Evolutionary conservation across 1,139 yeast species (phyloP).

Genomic region (Candida smagusa): DNA sequence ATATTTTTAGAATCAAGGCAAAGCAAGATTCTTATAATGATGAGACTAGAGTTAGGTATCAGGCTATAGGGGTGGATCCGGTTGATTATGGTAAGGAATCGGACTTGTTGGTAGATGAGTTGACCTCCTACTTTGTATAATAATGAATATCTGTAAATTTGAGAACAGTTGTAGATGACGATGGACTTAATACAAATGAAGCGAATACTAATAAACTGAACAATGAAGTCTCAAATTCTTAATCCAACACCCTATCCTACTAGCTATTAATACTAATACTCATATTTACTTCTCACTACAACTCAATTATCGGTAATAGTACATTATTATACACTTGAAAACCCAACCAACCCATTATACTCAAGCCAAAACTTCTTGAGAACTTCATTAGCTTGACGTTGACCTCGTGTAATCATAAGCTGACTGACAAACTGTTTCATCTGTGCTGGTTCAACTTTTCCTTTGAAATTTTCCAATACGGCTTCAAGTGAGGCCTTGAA

Average conservation of each 20-base stretch:
- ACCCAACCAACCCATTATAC: slow-evolving; percentile 48
- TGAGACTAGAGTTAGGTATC: slow-evolving; percentile 70
- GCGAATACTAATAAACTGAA: no score
- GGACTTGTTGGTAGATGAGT: slow-evolving; percentile 50
- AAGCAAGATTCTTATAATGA: slow-evolving; percentile 84
- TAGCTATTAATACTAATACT: no score
- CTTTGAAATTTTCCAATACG: slow-evolving; percentile 20
- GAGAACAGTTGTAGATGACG: no score
- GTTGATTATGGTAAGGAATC: slow-evolving; percentile 64
- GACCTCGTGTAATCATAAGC: slow-evolving; percentile 62
- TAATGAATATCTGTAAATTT: background rate
- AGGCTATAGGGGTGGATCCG: slow-evolving; percentile 52
- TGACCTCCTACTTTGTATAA: slow-evolving; percentile 22
- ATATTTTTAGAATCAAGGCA: slow-evolving; percentile 72
- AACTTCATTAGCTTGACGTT: slow-evolving; percentile 53
- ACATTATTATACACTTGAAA: slow-evolving; percentile 8
- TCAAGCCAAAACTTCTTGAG: slow-evolving; percentile 66
- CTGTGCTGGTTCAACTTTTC: slow-evolving; percentile 3
- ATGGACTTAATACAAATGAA: no score
- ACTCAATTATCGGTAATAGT: no score
- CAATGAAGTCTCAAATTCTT: no score
- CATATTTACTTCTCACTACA: no score
- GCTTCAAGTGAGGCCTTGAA: slow-evolving; percentile 45
- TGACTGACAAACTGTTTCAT: slow-evolving; percentile 47
- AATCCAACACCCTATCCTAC: no score